phyloP scores from a whole-genome alignment of 768 basidiomycete genomes.

The Collybia mongolica region DNA sequence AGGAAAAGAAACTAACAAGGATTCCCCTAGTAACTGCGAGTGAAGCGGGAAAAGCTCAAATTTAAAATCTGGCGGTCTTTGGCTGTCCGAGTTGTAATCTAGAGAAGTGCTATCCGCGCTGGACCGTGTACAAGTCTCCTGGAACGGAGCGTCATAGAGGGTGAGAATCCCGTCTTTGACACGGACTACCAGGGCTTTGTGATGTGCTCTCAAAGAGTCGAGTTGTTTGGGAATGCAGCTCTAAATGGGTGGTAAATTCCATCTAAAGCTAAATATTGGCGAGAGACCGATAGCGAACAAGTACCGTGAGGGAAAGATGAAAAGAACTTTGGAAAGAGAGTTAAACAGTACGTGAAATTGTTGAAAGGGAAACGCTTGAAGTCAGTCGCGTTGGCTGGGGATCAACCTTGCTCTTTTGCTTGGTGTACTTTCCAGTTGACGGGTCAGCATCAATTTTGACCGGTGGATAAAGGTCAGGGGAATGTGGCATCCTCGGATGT shows the following conservation, averaged over 20 bases:
- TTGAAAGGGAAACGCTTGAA: slow-evolving; percentile 77
- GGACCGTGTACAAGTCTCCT: slow-evolving; percentile 77
- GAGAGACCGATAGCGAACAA: slow-evolving; percentile 84
- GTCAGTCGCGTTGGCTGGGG: slow-evolving; percentile 58
- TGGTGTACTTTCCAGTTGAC: slow-evolving; percentile 19
- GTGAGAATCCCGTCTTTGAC: slow-evolving; percentile 64
- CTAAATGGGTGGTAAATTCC: slow-evolving; percentile 82
- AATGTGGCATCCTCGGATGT: slow-evolving; percentile 29
- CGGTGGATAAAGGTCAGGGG: slow-evolving; percentile 51
- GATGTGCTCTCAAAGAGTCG: slow-evolving; percentile 77
- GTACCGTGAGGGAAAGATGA: slow-evolving; percentile 83
- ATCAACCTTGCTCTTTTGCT: slow-evolving; percentile 51
- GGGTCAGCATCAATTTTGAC: no score
- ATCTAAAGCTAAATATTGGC: slow-evolving; percentile 61
- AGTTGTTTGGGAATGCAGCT: slow-evolving; percentile 87
- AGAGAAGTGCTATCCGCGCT: slow-evolving; percentile 71
- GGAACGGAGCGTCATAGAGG: slow-evolving; percentile 80
- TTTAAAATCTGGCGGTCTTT: slow-evolving; percentile 71
- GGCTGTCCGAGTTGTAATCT: slow-evolving; percentile 74
- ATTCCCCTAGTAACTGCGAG: slow-evolving; percentile 88
- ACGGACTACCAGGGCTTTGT: slow-evolving; percentile 62
- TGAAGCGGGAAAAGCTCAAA: slow-evolving; percentile 85
- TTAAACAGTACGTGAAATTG: slow-evolving; percentile 82
- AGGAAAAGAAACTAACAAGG: slow-evolving; percentile 92
- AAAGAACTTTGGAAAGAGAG: slow-evolving; percentile 81